Evolutionary conservation across 2,329 filamentous ascomycete genomes (phyloP).

Genomic region (Thermothelomyces thermophilus): DNA sequence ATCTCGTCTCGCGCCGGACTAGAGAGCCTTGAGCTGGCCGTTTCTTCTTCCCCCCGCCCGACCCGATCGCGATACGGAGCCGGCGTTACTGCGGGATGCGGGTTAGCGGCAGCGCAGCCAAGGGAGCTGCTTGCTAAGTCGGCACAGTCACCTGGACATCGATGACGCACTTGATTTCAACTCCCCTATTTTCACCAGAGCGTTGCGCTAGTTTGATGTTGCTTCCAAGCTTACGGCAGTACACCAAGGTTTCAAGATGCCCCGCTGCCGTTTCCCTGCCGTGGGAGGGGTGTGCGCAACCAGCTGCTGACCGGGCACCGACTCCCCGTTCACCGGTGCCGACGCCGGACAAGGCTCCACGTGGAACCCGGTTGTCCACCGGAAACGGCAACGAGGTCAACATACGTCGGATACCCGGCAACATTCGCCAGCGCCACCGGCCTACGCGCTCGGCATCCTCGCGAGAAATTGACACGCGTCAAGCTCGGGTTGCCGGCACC

Average conservation of each 20-base stretch:
- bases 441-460: not conserved
- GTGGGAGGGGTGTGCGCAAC: not conserved
- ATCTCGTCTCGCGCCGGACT: not conserved
- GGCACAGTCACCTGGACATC: not conserved
- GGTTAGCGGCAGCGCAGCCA: not conserved
- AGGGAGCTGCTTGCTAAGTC: not conserved
- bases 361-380: slow-evolving; percentile 10
- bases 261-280: too few relatives aligned
- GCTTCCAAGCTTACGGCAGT: too few relatives aligned
- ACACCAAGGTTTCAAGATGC: too few relatives aligned
- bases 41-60: slow-evolving; percentile 1
- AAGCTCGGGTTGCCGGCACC: not conserved
- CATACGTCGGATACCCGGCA: not conserved
- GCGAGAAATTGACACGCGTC: slow-evolving; percentile 13
- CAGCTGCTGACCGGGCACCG: not conserved
- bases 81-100: not conserved
- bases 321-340: not conserved
- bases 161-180: not conserved
- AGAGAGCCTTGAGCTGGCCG: slow-evolving; percentile 2
- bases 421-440: slow-evolving; percentile 3
- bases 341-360: slow-evolving; percentile 8
- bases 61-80: slow-evolving; percentile 11
- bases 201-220: not conserved
- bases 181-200: too few relatives aligned
- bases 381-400: slow-evolving; percentile 1